These are phyloP conservation scores for Phytophthora uliginosa DNA, from an alignment of 352 stramenopile genomes.

Conservation along the genomic window DNA sequence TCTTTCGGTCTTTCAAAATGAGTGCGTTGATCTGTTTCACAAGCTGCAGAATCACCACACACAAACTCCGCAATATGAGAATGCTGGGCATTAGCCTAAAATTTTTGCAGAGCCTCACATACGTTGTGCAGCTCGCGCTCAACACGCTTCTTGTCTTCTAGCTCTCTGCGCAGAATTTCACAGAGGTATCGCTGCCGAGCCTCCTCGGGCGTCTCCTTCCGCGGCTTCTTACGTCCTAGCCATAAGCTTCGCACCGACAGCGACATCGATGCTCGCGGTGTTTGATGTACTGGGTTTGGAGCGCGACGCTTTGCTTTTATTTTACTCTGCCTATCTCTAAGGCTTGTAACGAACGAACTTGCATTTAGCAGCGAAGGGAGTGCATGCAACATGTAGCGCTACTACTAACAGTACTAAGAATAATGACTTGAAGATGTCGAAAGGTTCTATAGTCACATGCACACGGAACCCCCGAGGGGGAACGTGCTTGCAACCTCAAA, in stretches of 20 bases:
- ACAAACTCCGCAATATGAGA: background rate
- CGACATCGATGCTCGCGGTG: background rate
- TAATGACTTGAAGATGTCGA: constrained; percentile 40
- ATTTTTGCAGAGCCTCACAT: background rate
- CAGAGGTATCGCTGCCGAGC: constrained; percentile 49
- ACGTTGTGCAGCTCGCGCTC: constrained; percentile 61
- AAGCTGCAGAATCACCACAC: constrained; percentile 42
- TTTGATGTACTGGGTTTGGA: background rate
- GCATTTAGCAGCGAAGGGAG: background rate
- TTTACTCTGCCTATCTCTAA: background rate
- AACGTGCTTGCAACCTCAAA: constrained; percentile 83
- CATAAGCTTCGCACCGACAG: constrained; percentile 9
- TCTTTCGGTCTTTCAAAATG: constrained; percentile 69
- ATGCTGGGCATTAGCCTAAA: background rate
- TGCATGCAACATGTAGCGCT: background rate
- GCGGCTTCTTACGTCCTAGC: constrained; percentile 37
- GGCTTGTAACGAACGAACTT: background rate
- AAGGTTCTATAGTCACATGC: constrained; percentile 85
- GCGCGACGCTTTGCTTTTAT: background rate
- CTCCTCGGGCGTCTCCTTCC: constrained; percentile 48
- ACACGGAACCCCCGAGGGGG: constrained; percentile 39
- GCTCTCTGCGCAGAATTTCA: constrained; percentile 49
- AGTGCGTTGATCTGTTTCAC: constrained; percentile 78
- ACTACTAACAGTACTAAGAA: background rate
- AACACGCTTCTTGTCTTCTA: constrained; percentile 44